Base-by-base conservation (phyloP, 805 yeast genomes). In the Myxozyma neglecta region DNA sequence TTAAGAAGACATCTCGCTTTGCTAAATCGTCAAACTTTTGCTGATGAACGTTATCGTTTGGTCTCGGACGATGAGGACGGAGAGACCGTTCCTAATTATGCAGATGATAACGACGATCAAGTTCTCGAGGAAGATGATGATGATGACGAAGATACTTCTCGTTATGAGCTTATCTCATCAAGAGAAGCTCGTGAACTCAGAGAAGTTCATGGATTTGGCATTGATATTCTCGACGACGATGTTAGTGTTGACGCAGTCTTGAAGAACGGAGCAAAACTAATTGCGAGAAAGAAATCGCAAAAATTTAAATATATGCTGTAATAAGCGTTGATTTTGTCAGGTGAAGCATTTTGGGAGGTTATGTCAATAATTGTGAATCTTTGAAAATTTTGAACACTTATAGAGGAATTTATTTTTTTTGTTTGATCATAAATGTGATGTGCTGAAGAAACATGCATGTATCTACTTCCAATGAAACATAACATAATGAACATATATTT, bases 201-300 rank as follows among this genome's bases (percentile, higher is more conserved):
- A n/a, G 67, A 64, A 40, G 58, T 52, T 13, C 60, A 64, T 34
- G 67, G 67, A 9, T 64, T 64, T 49, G 58, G 55, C 11, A 61
- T 64, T 47, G 67, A 64, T 13, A 64, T 64, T 35, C 39, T 64
- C 29, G 67, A 64, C 39, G 67, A 64, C 47, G 67, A 61, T 20
- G 50, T 40, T 18, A 51, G 63, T 16, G 67, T 64, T 2, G 63
- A 64, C 39, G 45, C 53, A 9, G 43, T 64, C 34, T 39, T 64
- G 6, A 60, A 57, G 56, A 62, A 53, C 37, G 64, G 64, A n/a
- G 63, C 60, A 7, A 57, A 57, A 56, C 32, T 64, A 24, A 50
- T 56, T 34, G 63, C 63, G 34, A 46, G 48, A 42, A 64, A 61
- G 56, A 50, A 58, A 45, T n/a, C 16, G 24, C 59, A 49, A 46